These are phyloP conservation scores for Inga leiocalycina DNA, from an alignment of 306 rosid genomes.

Conservation along the genomic window DNA sequence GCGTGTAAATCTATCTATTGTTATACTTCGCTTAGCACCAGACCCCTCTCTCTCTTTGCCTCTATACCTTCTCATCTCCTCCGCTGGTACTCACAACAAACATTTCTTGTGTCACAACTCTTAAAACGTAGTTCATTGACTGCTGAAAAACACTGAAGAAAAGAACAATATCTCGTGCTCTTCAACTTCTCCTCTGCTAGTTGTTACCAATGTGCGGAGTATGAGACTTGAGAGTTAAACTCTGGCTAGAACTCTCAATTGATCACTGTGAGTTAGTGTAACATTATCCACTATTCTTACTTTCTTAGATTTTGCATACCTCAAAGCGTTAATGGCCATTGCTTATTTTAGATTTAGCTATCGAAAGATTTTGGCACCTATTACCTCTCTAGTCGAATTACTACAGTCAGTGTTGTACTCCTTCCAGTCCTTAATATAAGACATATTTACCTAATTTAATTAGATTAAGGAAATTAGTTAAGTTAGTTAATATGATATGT, in stretches of 20 bases:
- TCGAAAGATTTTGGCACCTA: not conserved
- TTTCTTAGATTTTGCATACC: not conserved
- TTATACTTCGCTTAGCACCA: not conserved
- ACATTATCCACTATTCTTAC: not conserved
- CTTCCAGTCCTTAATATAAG: too few relatives aligned
- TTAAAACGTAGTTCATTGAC: not conserved
- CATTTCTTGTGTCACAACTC: not conserved
- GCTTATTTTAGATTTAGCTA: not conserved
- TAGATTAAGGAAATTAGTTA: too few relatives aligned
- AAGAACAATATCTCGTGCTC: not conserved
- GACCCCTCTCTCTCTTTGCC: not conserved
- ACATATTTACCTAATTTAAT: too few relatives aligned
- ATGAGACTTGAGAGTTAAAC: not conserved
- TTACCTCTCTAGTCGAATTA: not conserved
- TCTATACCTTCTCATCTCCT: not conserved
- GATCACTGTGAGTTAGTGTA: not conserved
- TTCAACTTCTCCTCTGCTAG: not conserved
- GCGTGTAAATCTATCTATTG: constrained; percentile 7
- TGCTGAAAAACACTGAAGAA: not conserved
- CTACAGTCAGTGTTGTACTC: too few relatives aligned
- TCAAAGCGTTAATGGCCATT: not conserved
- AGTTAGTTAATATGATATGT: too few relatives aligned
- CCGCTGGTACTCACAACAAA: not conserved
- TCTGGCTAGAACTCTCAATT: not conserved
- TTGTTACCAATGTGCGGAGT: not conserved